A percentile compares a stretch with the other conserved stretches of the same genome.
Evolutionary conservation across 2,329 filamentous ascomycete species (phyloP).

Genomic region (Alternaria conjuncta): DNA sequence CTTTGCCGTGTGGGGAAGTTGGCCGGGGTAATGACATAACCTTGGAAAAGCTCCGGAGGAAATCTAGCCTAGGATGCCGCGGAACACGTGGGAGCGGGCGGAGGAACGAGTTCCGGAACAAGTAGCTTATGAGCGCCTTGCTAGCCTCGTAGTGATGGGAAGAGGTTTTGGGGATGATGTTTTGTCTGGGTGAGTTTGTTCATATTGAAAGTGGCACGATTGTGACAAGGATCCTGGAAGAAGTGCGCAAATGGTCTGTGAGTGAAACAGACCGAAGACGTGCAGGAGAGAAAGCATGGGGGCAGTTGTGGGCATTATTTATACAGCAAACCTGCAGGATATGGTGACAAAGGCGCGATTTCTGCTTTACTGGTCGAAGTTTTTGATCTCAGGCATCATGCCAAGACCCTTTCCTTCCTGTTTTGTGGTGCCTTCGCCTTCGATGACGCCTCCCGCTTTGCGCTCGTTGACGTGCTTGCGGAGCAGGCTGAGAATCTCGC

Average conservation of each 20-base stretch:
- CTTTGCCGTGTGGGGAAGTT: background rate
- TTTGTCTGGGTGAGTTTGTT: background rate
- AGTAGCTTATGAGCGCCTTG: background rate
- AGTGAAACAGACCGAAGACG: background rate
- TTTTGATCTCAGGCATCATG: slow-evolving; percentile 59
- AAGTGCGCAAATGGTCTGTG: background rate
- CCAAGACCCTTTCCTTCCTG: slow-evolving; percentile 50
- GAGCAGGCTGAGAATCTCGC: slow-evolving; percentile 77
- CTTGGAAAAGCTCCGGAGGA: background rate
- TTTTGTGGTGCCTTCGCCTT: slow-evolving; percentile 42
- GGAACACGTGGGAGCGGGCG: background rate
- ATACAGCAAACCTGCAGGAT: slow-evolving; percentile 7
- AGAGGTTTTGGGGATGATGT: background rate
- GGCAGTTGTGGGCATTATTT: background rate
- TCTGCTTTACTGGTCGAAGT: slow-evolving; percentile 50
- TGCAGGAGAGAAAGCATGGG: background rate
- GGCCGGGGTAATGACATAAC: background rate
- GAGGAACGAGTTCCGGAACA: background rate
- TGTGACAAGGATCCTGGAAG: background rate
- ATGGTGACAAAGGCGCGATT: background rate
- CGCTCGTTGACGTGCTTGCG: slow-evolving; percentile 78
- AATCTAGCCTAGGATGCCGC: background rate
- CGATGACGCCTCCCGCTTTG: slow-evolving; percentile 65
- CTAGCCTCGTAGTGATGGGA: background rate
- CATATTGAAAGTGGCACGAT: background rate